These are phyloP conservation scores for Fraxinus greggii DNA, from an alignment of 305 asterid genomes.

Conservation along the genomic window DNA sequence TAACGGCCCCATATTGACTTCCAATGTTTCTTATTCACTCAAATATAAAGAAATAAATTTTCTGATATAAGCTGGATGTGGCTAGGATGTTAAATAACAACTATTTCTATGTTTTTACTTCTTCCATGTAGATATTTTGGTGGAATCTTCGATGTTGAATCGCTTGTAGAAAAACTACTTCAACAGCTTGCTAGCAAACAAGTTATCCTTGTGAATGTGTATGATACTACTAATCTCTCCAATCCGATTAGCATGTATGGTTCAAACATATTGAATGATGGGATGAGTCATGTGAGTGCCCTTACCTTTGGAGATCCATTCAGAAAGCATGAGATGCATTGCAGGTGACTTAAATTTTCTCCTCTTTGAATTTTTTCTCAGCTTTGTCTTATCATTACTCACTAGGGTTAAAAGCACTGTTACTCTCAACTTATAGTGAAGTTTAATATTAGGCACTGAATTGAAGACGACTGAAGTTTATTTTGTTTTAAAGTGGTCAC, in stretches of 20 bases:
- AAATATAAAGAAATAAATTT: neutral
- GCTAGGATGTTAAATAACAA: conserved; percentile 15
- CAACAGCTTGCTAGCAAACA: conserved; percentile 98
- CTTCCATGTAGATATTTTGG: conserved; percentile 75
- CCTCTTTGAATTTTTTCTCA: neutral
- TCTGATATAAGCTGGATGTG: neutral
- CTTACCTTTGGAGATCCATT: conserved; percentile 96
- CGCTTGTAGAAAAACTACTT: conserved; percentile 94
- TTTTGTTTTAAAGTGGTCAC: neutral
- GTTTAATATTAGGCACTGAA: neutral
- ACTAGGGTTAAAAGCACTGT: neutral
- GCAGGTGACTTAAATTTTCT: conserved; percentile 56
- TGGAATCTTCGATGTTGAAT: conserved; percentile 91
- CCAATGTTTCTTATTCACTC: neutral
- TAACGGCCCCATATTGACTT: neutral
- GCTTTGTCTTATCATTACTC: neutral
- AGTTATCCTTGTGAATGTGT: conserved; percentile 82
- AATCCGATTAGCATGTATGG: conserved; percentile 92
- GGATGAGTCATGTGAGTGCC: conserved; percentile 56
- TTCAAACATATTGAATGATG: conserved; percentile 47
- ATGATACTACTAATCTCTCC: conserved; percentile 67
- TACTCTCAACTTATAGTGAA: neutral
- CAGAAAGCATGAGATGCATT: conserved; percentile 94
- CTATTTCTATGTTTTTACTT: conserved; percentile 16
- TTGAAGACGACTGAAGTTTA: neutral